Base-by-base conservation (phyloP, 495 filamentous ascomycete species). In the Corynascus novoguineensis region DNA sequence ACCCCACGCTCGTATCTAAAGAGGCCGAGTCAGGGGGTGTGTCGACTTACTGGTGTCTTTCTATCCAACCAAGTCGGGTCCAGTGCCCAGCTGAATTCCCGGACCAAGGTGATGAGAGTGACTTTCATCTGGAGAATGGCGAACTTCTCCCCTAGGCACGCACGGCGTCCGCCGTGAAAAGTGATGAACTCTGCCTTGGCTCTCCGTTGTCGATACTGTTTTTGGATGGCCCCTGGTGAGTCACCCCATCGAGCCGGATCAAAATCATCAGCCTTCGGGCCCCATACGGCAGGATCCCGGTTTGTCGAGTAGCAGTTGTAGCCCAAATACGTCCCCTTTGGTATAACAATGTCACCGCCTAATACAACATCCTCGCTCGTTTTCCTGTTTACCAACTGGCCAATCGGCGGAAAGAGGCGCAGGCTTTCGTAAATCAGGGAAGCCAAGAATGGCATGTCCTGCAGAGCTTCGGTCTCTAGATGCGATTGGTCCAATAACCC, bases 361-460 rank as follows among this genome's bases (percentile, higher is more conserved):
- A 73, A 60, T 24, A 60, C 15, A 3, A 53, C 52, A 12, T 66
- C 37, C 11, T 52, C 17, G n/a, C 57, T 51, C 1, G 63, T 63
- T 15, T 52, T 40, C 25, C 70, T 60, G 51, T 73, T 74, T 24
- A 74, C 62, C 19, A 73, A 61, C 50, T 72, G 71, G 1, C 60
- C 59, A 31, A 75, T 64, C 21, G 71, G 71, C 2, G 73, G 73
- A 41, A 58, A 74, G 12, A 74, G 67, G 17, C 73, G 67, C 10
- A 75, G 64, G 24, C 51, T 47, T 53, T 75, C 71, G 28, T 57
- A 56, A 15, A 65, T 61, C 28, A 54, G 50, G 5, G 60, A 28
- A 0, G 60, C 58, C n/a, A 62, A 35, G 17, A 55, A 50, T 0
- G 60, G 55, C 54, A 62, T 44, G 12, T 58, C 35, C 5, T 44